Evolutionary conservation across 371 early-diverging fungal species (phyloP).

Genomic region (Actinomortierella wolfii): DNA sequence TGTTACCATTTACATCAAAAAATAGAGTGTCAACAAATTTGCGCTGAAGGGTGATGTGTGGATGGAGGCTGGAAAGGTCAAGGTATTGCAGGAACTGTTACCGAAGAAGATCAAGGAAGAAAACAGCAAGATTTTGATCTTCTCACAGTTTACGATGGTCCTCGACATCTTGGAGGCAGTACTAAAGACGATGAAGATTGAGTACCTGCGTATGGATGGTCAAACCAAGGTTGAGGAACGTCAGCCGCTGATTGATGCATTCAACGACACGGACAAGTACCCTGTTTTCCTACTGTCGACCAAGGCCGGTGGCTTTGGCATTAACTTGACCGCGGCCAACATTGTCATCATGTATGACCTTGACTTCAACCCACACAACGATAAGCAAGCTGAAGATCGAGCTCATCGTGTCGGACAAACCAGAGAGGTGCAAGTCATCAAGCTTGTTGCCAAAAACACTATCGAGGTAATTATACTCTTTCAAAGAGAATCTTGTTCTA

Average conservation of each 20-base stretch:
- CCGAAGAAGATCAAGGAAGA: conserved; percentile 57
- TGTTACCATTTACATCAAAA: too few species aligned
- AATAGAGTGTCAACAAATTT: conserved; percentile 54
- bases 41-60: conserved; percentile 62
- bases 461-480: conserved; percentile 62
- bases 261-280: conserved; percentile 57
- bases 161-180: conserved; percentile 62
- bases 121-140: conserved; percentile 75
- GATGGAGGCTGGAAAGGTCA: conserved; percentile 83
- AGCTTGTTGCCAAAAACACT: conserved; percentile 72
- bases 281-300: conserved; percentile 89
- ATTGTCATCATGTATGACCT: conserved; percentile 90
- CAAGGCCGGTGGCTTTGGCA: conserved; percentile 90
- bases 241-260: conserved; percentile 80
- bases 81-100: conserved; percentile 61
- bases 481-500: neutral
- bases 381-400: conserved; percentile 93
- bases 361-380: conserved; percentile 97
- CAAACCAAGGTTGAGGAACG: conserved; percentile 69
- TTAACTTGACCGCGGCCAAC: conserved; percentile 91
- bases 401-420: conserved; percentile 95
- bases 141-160: conserved; percentile 83
- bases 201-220: conserved; percentile 69
- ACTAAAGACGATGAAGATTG: conserved; percentile 52
- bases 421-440: conserved; percentile 79